Evolutionary conservation across 2,329 filamentous ascomycete species (phyloP), one percentile per base, ranked within the genome.

Genomic region (Botrytis tulipae): DNA sequence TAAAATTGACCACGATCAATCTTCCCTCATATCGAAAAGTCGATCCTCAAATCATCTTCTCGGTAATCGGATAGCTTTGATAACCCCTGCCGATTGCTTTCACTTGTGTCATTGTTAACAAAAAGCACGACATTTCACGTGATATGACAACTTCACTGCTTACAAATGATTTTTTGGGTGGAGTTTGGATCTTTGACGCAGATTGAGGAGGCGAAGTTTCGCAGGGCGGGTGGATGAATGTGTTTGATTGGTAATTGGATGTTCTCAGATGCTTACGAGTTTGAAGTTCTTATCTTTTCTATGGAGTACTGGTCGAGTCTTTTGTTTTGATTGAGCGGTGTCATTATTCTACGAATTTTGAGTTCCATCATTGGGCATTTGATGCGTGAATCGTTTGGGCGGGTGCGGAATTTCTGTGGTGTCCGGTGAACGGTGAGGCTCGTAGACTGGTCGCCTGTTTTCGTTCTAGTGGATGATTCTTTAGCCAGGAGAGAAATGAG

Each of bases 51-150:
- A 67, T 67, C 65, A 67, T 54, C 65, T 25, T n/a, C 32, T 54
- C 48, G 65, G 35, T 20, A 40, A 67, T 67, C 46, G 46, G 14
- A 16, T 29, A 40, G 44, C 32, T 25, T 63, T 18, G 4, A 40
- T n/a, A 25, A 22, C 25, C 65, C 48, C 48, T 69, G 48, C 22
- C 48, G 18, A 32, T 51, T 54, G 9, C 8, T 22, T 57, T 40
- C 29, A 29, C 35, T 69, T 42, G 48, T 69, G 66, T 32, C 66
- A 69, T 69, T n/a, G 48, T 32, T 14, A 10, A 42, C 18, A 5
- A 25, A 69, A 69, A 69, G 66, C 66, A 69, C 66, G 66, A 69
- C 66, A 69, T 69, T 69, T 57, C 66, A 69, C 66, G 66, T 69
- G 66, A 69, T 25, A 25, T 69, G 66, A 9, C 6, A 46, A 65